Evolutionary conservation across 768 basidiomycete genomes (phyloP).

Genomic region (Russula olivacea): DNA sequence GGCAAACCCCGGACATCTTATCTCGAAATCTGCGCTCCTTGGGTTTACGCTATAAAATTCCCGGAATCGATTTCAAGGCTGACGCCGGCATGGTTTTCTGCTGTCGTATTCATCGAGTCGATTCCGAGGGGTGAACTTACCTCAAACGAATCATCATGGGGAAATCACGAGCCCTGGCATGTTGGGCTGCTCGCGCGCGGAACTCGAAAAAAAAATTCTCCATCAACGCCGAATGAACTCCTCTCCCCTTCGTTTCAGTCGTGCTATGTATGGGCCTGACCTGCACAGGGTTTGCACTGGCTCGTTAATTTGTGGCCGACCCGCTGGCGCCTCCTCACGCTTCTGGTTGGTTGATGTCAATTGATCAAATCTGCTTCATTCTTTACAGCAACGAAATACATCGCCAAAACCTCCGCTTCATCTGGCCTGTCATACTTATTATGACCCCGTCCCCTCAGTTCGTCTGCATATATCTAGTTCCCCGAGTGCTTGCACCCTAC

Average conservation of each 20-base stretch:
- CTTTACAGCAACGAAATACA: constrained; percentile 17
- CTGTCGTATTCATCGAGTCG: constrained; percentile 22
- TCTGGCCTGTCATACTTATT: constrained; percentile 22
- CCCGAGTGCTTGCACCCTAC: constrained; percentile 15
- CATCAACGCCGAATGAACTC: constrained; percentile 8
- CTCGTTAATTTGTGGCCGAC: constrained; percentile 23
- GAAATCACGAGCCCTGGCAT: constrained; percentile 21
- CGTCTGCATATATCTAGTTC: constrained; percentile 24
- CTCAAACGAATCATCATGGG: constrained; percentile 13
- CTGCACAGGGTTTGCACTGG: constrained; percentile 21
- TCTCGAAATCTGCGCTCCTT: constrained; percentile 21
- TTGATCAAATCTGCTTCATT: constrained; percentile 23
- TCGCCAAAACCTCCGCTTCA: constrained; percentile 21
- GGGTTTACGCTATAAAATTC: constrained; percentile 24
- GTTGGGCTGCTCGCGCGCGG: constrained; percentile 6
- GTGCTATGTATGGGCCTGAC: constrained; percentile 18
- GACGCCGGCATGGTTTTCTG: constrained; percentile 24
- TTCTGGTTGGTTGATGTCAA: constrained; percentile 19
- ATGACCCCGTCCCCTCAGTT: constrained; percentile 14
- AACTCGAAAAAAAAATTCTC: background rate
- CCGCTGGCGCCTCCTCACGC: constrained; percentile 13
- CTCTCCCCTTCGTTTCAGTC: constrained; percentile 15
- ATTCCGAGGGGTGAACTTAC: constrained; percentile 18
- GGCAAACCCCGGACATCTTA: constrained; percentile 22
- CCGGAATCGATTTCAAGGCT: constrained; percentile 23